These are phyloP conservation scores for Plasmodium falciparum DNA, from an alignment of 169 alveolate species.

Conservation along the genomic window DNA sequence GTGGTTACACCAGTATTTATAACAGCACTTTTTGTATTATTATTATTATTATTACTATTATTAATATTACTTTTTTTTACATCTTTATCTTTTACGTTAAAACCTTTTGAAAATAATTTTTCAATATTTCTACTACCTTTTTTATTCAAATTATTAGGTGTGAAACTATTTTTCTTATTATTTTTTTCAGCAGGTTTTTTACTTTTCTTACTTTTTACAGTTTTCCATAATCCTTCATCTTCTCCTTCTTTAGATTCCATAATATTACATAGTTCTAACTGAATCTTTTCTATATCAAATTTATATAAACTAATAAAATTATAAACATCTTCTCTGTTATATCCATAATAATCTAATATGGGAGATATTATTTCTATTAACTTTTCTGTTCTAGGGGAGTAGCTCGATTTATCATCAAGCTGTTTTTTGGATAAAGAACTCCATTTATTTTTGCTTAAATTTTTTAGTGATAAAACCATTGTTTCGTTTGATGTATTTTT, in stretches of 20 bases:
- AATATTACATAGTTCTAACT: conserved; percentile 63
- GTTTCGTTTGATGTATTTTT: conserved; percentile 61
- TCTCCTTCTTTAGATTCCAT: conserved; percentile 76
- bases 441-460: conserved; percentile 66
- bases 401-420: conserved; percentile 61
- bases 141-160: conserved; percentile 21
- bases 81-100: conserved; percentile 47
- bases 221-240: conserved; percentile 65
- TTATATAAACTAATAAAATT: conserved; percentile 64
- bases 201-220: conserved; percentile 64
- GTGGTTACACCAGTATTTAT: not conserved
- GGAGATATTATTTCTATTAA: conserved; percentile 69
- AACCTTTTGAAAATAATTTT: conserved; percentile 60
- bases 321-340: conserved; percentile 69
- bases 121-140: conserved; percentile 32
- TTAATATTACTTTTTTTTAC: conserved; percentile 20
- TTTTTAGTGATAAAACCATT: conserved; percentile 63
- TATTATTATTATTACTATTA: conserved; percentile 16
- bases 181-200: conserved; percentile 50
- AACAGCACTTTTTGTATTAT: conserved; percentile 10
- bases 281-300: conserved; percentile 72
- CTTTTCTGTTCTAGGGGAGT: conserved; percentile 76
- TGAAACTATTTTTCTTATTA: conserved; percentile 29
- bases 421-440: conserved; percentile 71
- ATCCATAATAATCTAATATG: conserved; percentile 75